Conservation (phyloP, 2,329 filamentous ascomycete species). For the Fusarium equiseti region DNA sequence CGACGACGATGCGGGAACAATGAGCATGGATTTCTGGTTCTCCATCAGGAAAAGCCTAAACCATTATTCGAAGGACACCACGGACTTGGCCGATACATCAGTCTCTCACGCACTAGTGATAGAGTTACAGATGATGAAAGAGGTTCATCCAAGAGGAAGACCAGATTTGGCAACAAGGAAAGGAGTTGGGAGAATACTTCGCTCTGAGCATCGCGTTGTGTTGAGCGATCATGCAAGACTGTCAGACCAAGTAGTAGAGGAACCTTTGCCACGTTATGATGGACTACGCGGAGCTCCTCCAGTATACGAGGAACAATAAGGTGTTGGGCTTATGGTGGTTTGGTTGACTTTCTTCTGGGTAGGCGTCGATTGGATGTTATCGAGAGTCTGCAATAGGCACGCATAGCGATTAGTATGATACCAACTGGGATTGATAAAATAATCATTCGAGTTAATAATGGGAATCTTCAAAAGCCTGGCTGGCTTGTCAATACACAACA, state of each 20-base stretch:
- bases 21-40: constrained; percentile 76
- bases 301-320: background rate
- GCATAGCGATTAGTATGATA: background rate
- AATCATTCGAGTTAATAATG: rapidly evolving
- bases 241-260: background rate
- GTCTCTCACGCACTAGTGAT: constrained; percentile 87
- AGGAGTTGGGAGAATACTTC: constrained; percentile 86
- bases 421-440: background rate
- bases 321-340: too few species aligned
- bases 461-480: too few species aligned
- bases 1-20: constrained; percentile 59
- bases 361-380: background rate
- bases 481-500: background rate
- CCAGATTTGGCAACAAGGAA: constrained; percentile 79
- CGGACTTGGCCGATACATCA: constrained; percentile 77
- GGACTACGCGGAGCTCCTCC: constrained; percentile 13
- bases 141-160: constrained; percentile 79
- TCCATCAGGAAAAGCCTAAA: constrained; percentile 44
- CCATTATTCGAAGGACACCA: constrained; percentile 80
- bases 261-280: constrained; percentile 21
- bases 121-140: constrained; percentile 92
- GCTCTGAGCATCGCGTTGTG: constrained; percentile 86
- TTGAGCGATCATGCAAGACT: constrained; percentile 71
- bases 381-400: background rate
- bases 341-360: background rate